Evolutionary conservation across 1,284 basidiomycete species (phyloP), one percentile per base, ranked within the genome.

Genomic region (Melampsora allii-populina): DNA sequence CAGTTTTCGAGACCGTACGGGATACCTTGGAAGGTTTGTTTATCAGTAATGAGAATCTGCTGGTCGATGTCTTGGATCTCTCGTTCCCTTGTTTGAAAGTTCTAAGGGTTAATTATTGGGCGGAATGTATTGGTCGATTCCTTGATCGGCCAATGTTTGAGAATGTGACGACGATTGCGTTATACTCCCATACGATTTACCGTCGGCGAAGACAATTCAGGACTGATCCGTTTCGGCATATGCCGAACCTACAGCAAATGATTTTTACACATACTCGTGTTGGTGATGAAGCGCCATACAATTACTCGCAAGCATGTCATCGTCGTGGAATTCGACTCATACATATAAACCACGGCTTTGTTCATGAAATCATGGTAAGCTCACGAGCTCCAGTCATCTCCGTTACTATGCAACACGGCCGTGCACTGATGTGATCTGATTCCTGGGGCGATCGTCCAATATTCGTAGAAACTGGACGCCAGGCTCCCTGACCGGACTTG

Each of bases 101-200:
- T 10, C 56, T 71, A 17, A 64, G 68, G 39, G 45, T 71, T 9
- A 19, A 71, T 36, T 71, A 71, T 45, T 71, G 68, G 68, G 61
- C 61, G 46, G 17, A 53, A 17, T 71, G 68, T 64, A 63, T 71
- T 50, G 24, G 45, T 39, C 45, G 64, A 19, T 45, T 71, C 19
- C 50, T 71, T 3, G 14, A 46, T 27, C 60, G 63, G 31, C 50
- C 53, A 17, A 50, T 71, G 31, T 71, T 71, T 24, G 31, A 46
- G 19, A n/a, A 19, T 14, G 56, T 71, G 27, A 24, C 53, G 19
- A n/a, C 58, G 27, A 50, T 71, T 33, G 68, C 68, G 9, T 14
- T 71, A 24, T 71, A 71, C 19, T 71, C 68, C 12, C 68, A 71
- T 63, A 71, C 68, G n/a, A 36, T 71, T 17, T 71, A 53, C 46